phyloP scores from a whole-genome alignment of 495 filamentous ascomycete genomes.

The Daldinia vernicosa region DNA sequence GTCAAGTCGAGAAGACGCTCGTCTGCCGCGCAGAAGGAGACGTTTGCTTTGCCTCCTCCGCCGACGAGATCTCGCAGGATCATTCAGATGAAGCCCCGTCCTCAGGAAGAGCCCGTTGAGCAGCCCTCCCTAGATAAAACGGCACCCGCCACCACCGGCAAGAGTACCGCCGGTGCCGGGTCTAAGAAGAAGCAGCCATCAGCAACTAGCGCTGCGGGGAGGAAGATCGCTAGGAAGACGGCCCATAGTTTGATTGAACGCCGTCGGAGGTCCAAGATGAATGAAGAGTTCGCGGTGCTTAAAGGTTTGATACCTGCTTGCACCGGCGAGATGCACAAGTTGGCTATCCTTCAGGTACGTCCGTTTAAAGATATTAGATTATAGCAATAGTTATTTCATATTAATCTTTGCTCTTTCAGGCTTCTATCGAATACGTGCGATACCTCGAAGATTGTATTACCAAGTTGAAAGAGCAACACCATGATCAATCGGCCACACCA shows the following conservation, averaged over 20 bases:
- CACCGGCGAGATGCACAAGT: constrained; percentile 94
- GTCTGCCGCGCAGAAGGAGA: constrained; percentile 62
- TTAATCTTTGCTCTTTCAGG: constrained; percentile 57
- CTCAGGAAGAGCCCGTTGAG: constrained; percentile 49
- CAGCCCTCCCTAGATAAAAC: constrained; percentile 28
- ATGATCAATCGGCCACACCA: constrained; percentile 28
- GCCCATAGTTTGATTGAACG: constrained; percentile 96
- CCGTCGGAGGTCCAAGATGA: constrained; percentile 94
- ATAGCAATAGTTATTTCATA: background rate
- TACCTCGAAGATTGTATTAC: constrained; percentile 91
- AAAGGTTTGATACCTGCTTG: constrained; percentile 98
- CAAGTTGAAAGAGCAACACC: constrained; percentile 74
- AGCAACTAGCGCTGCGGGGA: constrained; percentile 79
- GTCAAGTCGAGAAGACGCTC: constrained; percentile 68
- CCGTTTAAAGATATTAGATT: background rate
- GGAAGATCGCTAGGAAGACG: constrained; percentile 95
- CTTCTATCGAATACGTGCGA: constrained; percentile 95
- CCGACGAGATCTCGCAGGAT: constrained; percentile 93
- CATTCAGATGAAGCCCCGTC: constrained; percentile 91
- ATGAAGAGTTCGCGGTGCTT: constrained; percentile 93
- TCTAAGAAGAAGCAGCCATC: constrained; percentile 74
- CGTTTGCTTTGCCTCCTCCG: constrained; percentile 86
- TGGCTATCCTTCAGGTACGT: constrained; percentile 90
- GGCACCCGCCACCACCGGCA: constrained; percentile 30
- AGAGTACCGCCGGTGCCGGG: constrained; percentile 49